Percentiles rank a stretch among this genome's conserved stretches.
Evolutionary conservation across 2,329 filamentous ascomycete species (phyloP).

Genomic region (Lasiodiplodia citricola): DNA sequence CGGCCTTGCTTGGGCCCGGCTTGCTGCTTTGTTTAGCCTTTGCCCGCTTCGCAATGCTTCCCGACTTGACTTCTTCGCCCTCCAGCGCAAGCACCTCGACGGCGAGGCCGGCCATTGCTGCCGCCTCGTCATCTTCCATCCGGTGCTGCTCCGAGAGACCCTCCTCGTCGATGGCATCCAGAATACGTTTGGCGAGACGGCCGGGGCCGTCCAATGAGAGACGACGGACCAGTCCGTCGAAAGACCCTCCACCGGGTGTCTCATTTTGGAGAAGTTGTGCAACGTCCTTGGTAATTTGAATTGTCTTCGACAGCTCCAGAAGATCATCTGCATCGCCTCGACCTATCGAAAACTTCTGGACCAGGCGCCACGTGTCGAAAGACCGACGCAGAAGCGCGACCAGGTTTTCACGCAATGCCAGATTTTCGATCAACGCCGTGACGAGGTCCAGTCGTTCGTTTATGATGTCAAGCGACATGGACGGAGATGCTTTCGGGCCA

Average conservation of each 20-base stretch:
- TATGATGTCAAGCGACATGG: slow-evolving; percentile 82
- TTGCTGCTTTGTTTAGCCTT: slow-evolving; percentile 37
- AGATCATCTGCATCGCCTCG: slow-evolving; percentile 92
- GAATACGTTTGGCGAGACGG: slow-evolving; percentile 73
- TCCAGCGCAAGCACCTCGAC: slow-evolving; percentile 74
- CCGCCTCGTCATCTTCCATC: slow-evolving; percentile 73
- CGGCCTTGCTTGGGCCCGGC: background rate
- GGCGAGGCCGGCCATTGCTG: slow-evolving; percentile 73
- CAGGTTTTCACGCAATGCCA: slow-evolving; percentile 72
- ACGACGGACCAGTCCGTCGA: slow-evolving; percentile 56
- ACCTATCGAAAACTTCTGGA: slow-evolving; percentile 93
- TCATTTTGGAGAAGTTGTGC: slow-evolving; percentile 51
- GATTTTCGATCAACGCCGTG: slow-evolving; percentile 70
- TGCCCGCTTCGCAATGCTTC: slow-evolving; percentile 42
- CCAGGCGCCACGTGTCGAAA: slow-evolving; percentile 84
- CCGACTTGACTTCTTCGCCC: slow-evolving; percentile 62
- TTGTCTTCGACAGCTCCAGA: slow-evolving; percentile 79
- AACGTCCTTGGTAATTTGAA: slow-evolving; percentile 74
- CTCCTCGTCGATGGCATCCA: slow-evolving; percentile 87
- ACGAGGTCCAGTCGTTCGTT: slow-evolving; percentile 82
- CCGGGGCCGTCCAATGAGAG: slow-evolving; percentile 71
- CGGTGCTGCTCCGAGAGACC: slow-evolving; percentile 82
- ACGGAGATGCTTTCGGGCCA: slow-evolving; percentile 68
- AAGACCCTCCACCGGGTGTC: slow-evolving; percentile 29
- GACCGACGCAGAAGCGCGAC: slow-evolving; percentile 72